These are phyloP conservation scores for Herpetomonas samuelpessoai DNA, from an alignment of 208 protist species.

Conservation along the genomic window DNA sequence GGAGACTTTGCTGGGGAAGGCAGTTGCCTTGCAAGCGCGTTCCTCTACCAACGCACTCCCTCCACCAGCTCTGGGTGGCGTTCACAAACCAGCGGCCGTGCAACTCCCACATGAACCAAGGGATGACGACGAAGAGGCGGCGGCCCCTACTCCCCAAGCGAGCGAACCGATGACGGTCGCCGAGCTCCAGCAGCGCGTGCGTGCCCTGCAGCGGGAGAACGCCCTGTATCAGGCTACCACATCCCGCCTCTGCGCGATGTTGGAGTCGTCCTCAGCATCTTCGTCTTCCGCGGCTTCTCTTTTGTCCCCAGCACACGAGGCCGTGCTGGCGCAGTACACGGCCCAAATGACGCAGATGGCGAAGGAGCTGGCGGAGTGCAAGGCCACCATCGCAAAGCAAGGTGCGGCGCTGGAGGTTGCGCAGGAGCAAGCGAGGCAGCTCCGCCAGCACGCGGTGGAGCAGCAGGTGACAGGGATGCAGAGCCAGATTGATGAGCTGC, in stretches of 20 bases:
- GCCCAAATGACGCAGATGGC: neutral
- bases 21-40: too few relatives aligned
- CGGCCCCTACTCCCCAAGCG: neutral
- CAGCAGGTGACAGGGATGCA: conserved; percentile 6
- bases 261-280: neutral
- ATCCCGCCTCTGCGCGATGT: neutral
- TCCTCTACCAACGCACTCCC: too few relatives aligned
- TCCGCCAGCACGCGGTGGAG: neutral
- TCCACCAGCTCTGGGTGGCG: too few relatives aligned
- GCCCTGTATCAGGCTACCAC: neutral
- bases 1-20: too few relatives aligned
- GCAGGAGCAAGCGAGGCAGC: neutral
- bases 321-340: neutral
- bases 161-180: neutral
- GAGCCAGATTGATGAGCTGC: conserved; percentile 23
- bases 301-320: too few relatives aligned
- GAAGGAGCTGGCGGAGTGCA: conserved; percentile 8
- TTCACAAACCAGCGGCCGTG: too few relatives aligned
- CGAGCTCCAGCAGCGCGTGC: conserved; percentile 23
- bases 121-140: too few relatives aligned
- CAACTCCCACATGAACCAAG: too few relatives aligned
- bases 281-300: neutral
- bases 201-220: conserved; percentile 9
- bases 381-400: neutral
- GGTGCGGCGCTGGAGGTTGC: neutral